These are phyloP conservation scores for Ustilago shanxiensis DNA, from an alignment of 1,284 basidiomycete species.

Conservation along the genomic window DNA sequence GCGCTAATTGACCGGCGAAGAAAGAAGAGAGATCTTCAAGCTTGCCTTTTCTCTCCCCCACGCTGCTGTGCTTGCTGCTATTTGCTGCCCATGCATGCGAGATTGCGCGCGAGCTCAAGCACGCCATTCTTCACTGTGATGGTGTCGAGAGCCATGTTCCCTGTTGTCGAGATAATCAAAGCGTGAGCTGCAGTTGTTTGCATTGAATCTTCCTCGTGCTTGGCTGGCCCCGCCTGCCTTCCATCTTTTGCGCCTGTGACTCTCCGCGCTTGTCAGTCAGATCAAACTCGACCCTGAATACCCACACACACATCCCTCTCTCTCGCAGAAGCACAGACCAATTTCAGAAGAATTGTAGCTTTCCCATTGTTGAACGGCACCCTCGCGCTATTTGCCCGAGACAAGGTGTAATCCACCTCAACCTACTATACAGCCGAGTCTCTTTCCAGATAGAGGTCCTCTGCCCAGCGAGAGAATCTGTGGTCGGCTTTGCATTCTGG, in stretches of 20 bases:
- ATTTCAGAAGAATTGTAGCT: conserved; percentile 32
- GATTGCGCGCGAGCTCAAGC: conserved; percentile 18
- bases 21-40: too few species aligned
- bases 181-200: conserved; percentile 4
- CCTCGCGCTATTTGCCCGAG: conserved; percentile 31
- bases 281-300: conserved; percentile 24
- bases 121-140: conserved; percentile 28
- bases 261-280: neutral
- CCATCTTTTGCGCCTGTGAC: neutral
- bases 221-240: conserved; percentile 18
- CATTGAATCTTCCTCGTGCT: neutral
- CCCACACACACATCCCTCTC: too few species aligned
- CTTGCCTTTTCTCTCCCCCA: neutral
- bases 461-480: neutral
- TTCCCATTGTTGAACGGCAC: conserved; percentile 12
- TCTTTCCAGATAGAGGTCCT: neutral
- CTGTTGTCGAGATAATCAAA: neutral
- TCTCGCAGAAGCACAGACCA: conserved; percentile 43
- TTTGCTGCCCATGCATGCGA: neutral
- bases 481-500: conserved; percentile 17
- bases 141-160: conserved; percentile 13
- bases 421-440: neutral
- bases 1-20: conserved; percentile 8
- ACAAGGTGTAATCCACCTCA: conserved; percentile 10
- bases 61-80: neutral